Conservation (phyloP, 2,329 filamentous ascomycete species). For the Aspergillus sp. region DNA sequence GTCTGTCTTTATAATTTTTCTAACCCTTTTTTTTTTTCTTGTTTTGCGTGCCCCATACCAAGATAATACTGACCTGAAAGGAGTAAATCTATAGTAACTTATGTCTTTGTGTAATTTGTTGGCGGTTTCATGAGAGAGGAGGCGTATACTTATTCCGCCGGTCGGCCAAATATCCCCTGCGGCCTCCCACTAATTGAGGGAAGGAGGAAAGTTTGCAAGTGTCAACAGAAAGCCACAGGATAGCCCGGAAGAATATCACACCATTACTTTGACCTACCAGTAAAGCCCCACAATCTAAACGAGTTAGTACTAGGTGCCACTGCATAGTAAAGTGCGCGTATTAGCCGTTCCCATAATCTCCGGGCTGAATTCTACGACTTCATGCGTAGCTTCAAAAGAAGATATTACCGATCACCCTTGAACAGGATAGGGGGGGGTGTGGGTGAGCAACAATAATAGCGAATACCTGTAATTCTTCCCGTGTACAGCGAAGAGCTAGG, state of each 20-base stretch:
- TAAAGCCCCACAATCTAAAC: neutral
- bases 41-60: neutral
- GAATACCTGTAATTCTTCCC: neutral
- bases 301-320: neutral
- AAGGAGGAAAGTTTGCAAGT: neutral
- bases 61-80: neutral
- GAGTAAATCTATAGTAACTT: neutral
- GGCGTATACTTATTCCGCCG: neutral
- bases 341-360: neutral
- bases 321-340: neutral
- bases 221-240: neutral
- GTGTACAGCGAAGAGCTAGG: neutral
- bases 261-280: neutral
- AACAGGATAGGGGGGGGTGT: neutral
- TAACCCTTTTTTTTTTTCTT: neutral
- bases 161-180: neutral
- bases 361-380: neutral
- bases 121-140: neutral
- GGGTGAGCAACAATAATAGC: neutral
- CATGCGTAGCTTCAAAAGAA: neutral
- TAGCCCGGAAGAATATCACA: neutral
- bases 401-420: neutral
- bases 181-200: neutral
- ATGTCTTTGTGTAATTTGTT: neutral
- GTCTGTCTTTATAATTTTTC: no score